Conservation (phyloP, 2,329 filamentous ascomycete species). For the Harringtonia aguacate region DNA sequence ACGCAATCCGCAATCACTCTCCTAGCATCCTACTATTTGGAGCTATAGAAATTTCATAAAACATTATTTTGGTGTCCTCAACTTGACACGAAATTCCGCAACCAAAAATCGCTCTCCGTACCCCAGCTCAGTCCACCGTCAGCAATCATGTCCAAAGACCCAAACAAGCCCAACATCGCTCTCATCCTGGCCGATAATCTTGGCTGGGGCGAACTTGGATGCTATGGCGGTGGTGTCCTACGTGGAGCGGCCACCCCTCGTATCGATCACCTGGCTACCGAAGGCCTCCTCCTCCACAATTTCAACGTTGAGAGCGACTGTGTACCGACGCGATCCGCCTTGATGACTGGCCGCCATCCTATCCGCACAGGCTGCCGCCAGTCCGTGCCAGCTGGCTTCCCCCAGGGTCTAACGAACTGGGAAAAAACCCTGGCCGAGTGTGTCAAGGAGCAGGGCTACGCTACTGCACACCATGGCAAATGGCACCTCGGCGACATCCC, state of each 20-base stretch:
- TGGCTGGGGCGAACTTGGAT: constrained; percentile 22
- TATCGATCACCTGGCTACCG: constrained; percentile 20
- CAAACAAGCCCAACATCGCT: constrained; percentile 18
- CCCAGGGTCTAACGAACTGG: constrained; percentile 21
- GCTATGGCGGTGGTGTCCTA: constrained; percentile 19
- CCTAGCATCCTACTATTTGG: background rate
- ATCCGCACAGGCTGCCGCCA: constrained; percentile 23
- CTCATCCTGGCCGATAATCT: constrained; percentile 26
- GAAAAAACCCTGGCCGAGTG: constrained; percentile 21
- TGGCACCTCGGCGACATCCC: constrained; percentile 25
- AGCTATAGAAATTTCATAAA: too few species aligned
- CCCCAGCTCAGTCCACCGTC: background rate
- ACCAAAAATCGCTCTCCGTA: background rate
- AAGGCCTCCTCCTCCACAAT: constrained; percentile 23
- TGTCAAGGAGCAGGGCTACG: constrained; percentile 18
- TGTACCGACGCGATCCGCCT: constrained; percentile 21
- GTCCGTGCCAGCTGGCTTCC: constrained; percentile 21
- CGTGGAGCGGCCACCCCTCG: constrained; percentile 22
- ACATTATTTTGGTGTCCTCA: background rate
- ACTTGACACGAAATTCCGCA: background rate
- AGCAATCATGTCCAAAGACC: constrained; percentile 12
- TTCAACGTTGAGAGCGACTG: constrained; percentile 27
- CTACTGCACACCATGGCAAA: constrained; percentile 22
- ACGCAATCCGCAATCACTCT: background rate
- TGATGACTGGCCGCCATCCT: constrained; percentile 24